These are phyloP conservation scores for Heterobasidion irregulare DNA, from an alignment of 1,284 basidiomycete species.

Conservation along the genomic window DNA sequence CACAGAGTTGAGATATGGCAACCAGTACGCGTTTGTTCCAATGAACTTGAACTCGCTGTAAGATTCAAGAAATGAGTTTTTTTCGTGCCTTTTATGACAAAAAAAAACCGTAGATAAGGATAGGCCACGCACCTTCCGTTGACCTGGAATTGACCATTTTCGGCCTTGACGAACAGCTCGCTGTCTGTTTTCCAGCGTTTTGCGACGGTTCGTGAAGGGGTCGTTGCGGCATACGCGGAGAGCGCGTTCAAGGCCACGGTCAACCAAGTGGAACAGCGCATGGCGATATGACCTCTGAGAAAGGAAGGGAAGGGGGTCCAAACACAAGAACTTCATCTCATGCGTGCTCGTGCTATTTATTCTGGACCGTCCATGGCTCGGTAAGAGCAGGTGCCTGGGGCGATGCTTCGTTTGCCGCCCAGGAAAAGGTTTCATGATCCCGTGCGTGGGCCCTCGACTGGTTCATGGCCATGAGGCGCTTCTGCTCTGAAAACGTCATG, in stretches of 20 bases:
- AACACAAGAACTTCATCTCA: background rate
- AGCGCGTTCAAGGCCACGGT: constrained; percentile 3
- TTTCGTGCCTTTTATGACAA: background rate
- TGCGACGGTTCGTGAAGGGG: constrained; percentile 4
- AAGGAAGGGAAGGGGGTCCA: background rate
- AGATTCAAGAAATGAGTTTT: background rate
- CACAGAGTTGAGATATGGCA: constrained; percentile 15
- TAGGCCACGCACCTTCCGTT: constrained; percentile 7
- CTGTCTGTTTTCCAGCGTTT: constrained; percentile 1
- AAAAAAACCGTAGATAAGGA: background rate
- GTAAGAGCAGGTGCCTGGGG: background rate
- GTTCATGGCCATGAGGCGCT: background rate
- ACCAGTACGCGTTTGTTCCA: constrained; percentile 54
- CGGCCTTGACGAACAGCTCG: constrained; percentile 2
- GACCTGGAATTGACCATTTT: background rate
- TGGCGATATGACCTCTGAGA: constrained; percentile 1
- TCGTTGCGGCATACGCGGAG: constrained; percentile 2
- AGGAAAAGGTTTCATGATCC: background rate
- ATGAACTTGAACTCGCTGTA: constrained; percentile 43
- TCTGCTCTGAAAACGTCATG: background rate
- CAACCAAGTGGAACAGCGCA: constrained; percentile 6
- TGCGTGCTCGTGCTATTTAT: background rate
- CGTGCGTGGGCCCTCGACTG: background rate
- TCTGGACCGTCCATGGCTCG: background rate
- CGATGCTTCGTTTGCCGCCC: background rate